Base-by-base conservation (phyloP, 306 rosid species). In the Dalbergia cochinchinensis region DNA sequence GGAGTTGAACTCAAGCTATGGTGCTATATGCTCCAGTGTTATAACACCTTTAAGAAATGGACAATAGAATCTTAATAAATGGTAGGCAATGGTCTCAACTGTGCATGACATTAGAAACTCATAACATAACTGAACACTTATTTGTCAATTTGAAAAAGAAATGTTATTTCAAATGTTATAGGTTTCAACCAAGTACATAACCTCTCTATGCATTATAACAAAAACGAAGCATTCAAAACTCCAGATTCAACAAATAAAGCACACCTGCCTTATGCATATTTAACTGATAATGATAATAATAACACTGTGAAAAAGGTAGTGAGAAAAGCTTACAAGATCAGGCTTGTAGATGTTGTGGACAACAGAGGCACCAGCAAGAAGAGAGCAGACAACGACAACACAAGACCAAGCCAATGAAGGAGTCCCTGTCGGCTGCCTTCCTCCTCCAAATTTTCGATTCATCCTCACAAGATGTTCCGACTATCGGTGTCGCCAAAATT, bases 341-440 rank as follows among this genome's bases (percentile, higher is more conserved):
- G 89, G 89, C 80, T 86, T 86, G 74, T 86, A 86, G 73, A 83
- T 77, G 62, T 86, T 83, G 78, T 86, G 89, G 9, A 86, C 87
- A 61, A 80, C 53, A 55, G 87, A 80, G 60, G 89, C 89, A 58
- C 89, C 87, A 3, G 76, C 85, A 72, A 86, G 87, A 54, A 83
- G 87, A 68, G 87, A 86, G 67, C 16, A 80, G 54, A 86, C 35
- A n/a, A 86, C 85, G 4, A 86, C 85, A 44, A 80, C 79, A 72
- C 72, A 67, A 8, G 89, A 86, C 85, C 31, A 80, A 62, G 79
- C 79, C 63, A 86, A 31, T 11, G 89, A 86, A 15, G 89, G 87
- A 15, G 89, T 86, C 68, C 89, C 89, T 4, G 76, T 86, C 1
- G 89, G 89, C 74, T 67, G 31, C 53, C 20, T 83, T 53, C 89